These are phyloP conservation scores for Termitomyces eurrhizus DNA, from an alignment of 768 basidiomycete species.

Conservation along the genomic window DNA sequence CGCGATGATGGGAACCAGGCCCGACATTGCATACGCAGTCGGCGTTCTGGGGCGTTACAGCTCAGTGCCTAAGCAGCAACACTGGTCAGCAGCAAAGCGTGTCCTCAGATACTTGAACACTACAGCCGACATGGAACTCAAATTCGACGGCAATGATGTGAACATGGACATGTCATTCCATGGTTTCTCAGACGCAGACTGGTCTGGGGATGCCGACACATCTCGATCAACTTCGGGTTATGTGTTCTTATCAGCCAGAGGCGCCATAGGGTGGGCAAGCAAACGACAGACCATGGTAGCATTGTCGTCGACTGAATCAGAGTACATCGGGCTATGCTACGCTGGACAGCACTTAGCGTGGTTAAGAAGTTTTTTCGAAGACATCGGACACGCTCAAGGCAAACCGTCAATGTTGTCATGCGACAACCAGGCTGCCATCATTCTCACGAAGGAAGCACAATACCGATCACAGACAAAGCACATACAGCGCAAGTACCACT, in stretches of 20 bases:
- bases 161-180: neutral
- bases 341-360: neutral
- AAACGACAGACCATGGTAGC: neutral
- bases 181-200: neutral
- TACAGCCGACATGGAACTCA: no score
- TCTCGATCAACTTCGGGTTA: neutral
- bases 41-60: neutral
- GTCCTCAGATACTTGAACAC: no score
- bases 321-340: neutral
- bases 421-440: neutral
- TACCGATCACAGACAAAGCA: neutral
- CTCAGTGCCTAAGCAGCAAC: fast-evolving
- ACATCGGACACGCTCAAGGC: neutral
- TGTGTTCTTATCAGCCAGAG: neutral
- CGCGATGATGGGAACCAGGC: no score
- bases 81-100: no score
- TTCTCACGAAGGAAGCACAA: neutral
- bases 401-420: neutral
- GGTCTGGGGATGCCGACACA: neutral
- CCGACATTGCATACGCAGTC: neutral
- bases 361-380: neutral
- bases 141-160: no score
- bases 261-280: neutral
- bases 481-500: neutral
- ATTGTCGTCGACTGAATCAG: neutral